Evolutionary conservation across 2,329 filamentous ascomycete genomes (phyloP).

Genomic region (Pleoardoris graminearum): DNA sequence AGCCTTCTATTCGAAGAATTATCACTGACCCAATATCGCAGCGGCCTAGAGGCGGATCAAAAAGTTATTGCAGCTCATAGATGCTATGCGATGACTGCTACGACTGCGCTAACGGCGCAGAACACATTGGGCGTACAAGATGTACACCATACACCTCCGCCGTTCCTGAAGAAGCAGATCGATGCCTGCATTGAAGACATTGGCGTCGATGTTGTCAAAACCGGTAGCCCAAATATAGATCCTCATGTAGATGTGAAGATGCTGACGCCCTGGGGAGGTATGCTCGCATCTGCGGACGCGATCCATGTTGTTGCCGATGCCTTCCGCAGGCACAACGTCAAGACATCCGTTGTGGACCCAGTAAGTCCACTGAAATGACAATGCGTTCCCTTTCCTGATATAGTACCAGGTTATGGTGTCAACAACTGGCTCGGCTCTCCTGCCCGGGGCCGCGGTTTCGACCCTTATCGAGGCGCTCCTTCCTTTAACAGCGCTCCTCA

Average conservation of each 20-base stretch:
- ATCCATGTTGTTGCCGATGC: conserved; percentile 69
- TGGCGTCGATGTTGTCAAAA: conserved; percentile 87
- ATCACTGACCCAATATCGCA: conserved; percentile 46
- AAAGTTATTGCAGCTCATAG: conserved; percentile 91
- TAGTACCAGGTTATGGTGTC: conserved; percentile 77
- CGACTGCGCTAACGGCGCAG: conserved; percentile 92
- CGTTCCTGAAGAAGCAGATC: conserved; percentile 83
- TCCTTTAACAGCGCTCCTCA: conserved; percentile 68
- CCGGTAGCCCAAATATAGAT: conserved; percentile 59
- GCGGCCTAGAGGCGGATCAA: conserved; percentile 92
- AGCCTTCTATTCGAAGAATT: conserved; percentile 16
- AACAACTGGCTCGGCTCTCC: conserved; percentile 72
- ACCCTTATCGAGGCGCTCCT: conserved; percentile 64
- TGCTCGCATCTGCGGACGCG: conserved; percentile 75
- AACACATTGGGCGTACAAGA: conserved; percentile 84
- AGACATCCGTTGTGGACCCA: conserved; percentile 71
- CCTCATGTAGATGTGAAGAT: neutral
- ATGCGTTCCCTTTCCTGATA: neutral
- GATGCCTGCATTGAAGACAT: conserved; percentile 83
- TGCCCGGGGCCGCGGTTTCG: conserved; percentile 66
- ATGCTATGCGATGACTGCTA: conserved; percentile 95
- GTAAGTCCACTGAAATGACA: conserved; percentile 51
- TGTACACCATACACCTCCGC: conserved; percentile 76
- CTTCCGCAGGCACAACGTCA: conserved; percentile 61
- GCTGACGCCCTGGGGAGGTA: conserved; percentile 59